Base-by-base conservation (phyloP, 2,329 filamentous ascomycete species). In the Dactylonectria estremocensis region DNA sequence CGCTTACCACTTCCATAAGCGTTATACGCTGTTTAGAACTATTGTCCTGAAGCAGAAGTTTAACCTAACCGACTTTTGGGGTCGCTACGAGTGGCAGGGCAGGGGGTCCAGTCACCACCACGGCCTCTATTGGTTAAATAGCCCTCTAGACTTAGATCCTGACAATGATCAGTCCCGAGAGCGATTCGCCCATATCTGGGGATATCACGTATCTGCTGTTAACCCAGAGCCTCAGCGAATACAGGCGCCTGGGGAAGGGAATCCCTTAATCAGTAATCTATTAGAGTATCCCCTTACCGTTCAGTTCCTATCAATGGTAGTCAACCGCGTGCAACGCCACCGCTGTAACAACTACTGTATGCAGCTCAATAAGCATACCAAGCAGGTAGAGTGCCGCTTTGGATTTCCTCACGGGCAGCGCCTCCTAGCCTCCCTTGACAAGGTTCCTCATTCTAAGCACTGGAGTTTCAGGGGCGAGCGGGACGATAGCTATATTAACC, bases 1-100 rank as follows among this genome's bases (percentile, higher is more conserved):
- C 50, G 50, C 50, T 37, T 54, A 54, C 20, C 13, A 54, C 50
- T 54, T 54, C 50, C 31, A 55, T 55, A 55, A 55, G 52, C 52
- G 52, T 24, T 55, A 55, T 55, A 55, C n/a, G 52, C 52, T 55
- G 4, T 55, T 55, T 18, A 55, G 52, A 9, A 55, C 52, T 43
- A 37, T 43, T 43, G 33, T 55, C 52, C 52, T 57, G 35, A 40
- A 40, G 35, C 35, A 40, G 35, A 40, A 40, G 35, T 40, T 40
- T 40, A 40, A 40, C 35, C 35, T 40, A 40, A 40, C 11, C 10
- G 35, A 40, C 35, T 40, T 16, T 40, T 40, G 11, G 35, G 35
- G 35, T 40, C 11, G 11, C 35, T 40, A 40, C 35, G 11, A 40
- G 35, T 40, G 35, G 35, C 35, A 40, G 35, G 35, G 35, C 35